A percentile compares a stretch with the other conserved stretches of the same genome.
Conservation (phyloP, 345 rosid species). For the Fremontodendron californicum region DNA sequence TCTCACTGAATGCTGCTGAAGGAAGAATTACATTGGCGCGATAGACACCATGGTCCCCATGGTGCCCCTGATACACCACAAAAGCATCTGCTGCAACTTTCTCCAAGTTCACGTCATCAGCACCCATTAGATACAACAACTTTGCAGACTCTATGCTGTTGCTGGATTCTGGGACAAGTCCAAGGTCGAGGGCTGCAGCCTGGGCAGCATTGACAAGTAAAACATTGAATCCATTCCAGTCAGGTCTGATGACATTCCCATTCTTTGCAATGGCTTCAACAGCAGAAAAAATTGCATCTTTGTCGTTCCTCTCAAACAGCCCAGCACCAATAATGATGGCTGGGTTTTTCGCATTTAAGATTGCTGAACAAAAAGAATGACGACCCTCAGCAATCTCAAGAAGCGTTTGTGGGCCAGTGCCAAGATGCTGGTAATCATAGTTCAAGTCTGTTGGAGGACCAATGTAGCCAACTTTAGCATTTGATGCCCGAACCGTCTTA, state of each 20-base stretch:
- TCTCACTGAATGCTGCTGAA: slow-evolving; percentile 86
- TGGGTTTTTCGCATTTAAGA: slow-evolving; percentile 79
- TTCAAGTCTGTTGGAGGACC: slow-evolving; percentile 79
- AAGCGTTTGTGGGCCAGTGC: slow-evolving; percentile 82
- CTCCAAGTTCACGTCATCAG: slow-evolving; percentile 81
- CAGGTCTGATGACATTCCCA: slow-evolving; percentile 71
- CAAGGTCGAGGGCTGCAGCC: slow-evolving; percentile 98
- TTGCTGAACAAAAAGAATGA: slow-evolving; percentile 64
- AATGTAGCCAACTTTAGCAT: slow-evolving; percentile 87
- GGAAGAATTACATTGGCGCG: slow-evolving; percentile 94
- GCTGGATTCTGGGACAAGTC: slow-evolving; percentile 74
- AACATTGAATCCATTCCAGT: slow-evolving; percentile 93
- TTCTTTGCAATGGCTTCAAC: slow-evolving; percentile 68
- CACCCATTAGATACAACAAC: slow-evolving; percentile 92
- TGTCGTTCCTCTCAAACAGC: slow-evolving; percentile 74
- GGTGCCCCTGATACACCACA: slow-evolving; percentile 96
- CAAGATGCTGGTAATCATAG: slow-evolving; percentile 82
- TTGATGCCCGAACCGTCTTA: slow-evolving; percentile 74
- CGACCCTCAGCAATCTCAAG: slow-evolving; percentile 72
- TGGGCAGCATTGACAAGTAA: slow-evolving; percentile 91
- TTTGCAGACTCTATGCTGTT: slow-evolving; percentile 71
- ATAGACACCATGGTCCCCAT: slow-evolving; percentile 80
- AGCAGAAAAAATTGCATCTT: slow-evolving; percentile 68
- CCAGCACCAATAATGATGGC: slow-evolving; percentile 90
- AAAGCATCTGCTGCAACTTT: slow-evolving; percentile 85